Evolutionary conservation across 371 early-diverging fungal species (phyloP), one percentile per base, ranked within the genome.

Genomic region (Rhizopus arrhizus): DNA sequence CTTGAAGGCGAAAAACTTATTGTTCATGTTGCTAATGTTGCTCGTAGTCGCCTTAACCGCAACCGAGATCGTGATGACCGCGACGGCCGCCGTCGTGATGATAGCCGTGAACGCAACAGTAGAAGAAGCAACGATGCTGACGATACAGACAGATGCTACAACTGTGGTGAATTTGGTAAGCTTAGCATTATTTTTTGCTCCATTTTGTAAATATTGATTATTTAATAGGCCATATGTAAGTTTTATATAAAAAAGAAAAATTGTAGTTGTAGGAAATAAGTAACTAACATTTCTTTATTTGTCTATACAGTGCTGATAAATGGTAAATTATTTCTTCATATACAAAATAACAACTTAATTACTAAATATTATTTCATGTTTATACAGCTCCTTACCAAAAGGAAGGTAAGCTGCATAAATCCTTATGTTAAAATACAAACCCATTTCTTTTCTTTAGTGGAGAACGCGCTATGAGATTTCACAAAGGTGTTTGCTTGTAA

Each of bases 401-500:
- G 75, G 75, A 71, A 73, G 74, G 74, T 73, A 65, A 59, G 11
- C 7, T 48, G 53, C 53, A 34, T 13, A 34, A n/a, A 15, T 6
- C 31, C 15, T 11, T 15, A 15, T 41, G 35, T 59, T 4, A 36
- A 3, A 34, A 52, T 53, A n/a, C 28, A 16, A n/a, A 10, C 34
- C 12, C 48, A 16, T 54, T 38, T 33, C 40, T 48, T 41, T 34
- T 15, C 56, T 41, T 42, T 47, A 73, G 73, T 49, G 76, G 76
- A 59, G 76, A 75, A 61, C 76, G 76, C 58, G 76, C 76, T 5
- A 68, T 64, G 66, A 64, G 74, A 53, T 77, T 74, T 56, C 68
- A 70, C 62, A 70, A 71, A 48, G 74, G 74, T 52, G 67, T 68
- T 36, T 75, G 76, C 66, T 75, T 75, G 75, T 74, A 66, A 71